Percentiles rank a stretch among this genome's conserved stretches.
Evolutionary conservation across 495 filamentous ascomycete species (phyloP).

Genomic region (Tricharina praecox): DNA sequence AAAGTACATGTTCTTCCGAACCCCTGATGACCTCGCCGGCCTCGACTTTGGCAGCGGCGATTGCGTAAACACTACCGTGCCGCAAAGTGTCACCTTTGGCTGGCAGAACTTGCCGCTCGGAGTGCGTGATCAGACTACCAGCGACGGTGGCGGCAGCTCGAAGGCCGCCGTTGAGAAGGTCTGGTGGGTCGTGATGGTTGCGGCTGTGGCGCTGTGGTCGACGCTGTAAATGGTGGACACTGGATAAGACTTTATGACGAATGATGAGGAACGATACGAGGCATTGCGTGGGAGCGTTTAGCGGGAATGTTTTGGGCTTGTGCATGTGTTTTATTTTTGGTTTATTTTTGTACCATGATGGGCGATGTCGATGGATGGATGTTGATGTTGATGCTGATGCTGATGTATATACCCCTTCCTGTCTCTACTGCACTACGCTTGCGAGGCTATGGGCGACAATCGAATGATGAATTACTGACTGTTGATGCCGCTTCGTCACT

Average conservation of each 20-base stretch:
- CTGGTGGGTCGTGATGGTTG: slow-evolving; percentile 6
- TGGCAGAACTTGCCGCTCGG: slow-evolving; percentile 43
- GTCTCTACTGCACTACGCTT: too few species aligned
- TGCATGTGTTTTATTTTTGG: too few species aligned
- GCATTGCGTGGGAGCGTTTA: neutral
- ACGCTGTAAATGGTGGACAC: neutral
- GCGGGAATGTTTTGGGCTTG: too few species aligned
- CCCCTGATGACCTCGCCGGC: slow-evolving; percentile 47
- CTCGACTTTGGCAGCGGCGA: slow-evolving; percentile 54
- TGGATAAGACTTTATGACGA: neutral
- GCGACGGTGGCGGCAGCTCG: neutral
- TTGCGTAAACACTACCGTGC: slow-evolving; percentile 37
- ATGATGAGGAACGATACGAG: neutral
- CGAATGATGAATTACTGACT: too few species aligned
- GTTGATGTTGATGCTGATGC: too few species aligned
- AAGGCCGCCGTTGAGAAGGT: neutral
- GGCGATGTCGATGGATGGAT: too few species aligned
- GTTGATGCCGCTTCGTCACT: too few species aligned
- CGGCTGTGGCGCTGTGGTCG: neutral
- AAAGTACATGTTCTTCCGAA: slow-evolving; percentile 62
- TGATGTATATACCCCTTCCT: too few species aligned
- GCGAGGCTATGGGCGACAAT: too few species aligned
- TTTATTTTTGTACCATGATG: too few species aligned
- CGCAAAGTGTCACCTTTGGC: slow-evolving; percentile 52
- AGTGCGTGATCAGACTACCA: slow-evolving; percentile 1